Evolutionary conservation across 2,329 filamentous ascomycete genomes (phyloP).

Genomic region (Alternaria triticina): DNA sequence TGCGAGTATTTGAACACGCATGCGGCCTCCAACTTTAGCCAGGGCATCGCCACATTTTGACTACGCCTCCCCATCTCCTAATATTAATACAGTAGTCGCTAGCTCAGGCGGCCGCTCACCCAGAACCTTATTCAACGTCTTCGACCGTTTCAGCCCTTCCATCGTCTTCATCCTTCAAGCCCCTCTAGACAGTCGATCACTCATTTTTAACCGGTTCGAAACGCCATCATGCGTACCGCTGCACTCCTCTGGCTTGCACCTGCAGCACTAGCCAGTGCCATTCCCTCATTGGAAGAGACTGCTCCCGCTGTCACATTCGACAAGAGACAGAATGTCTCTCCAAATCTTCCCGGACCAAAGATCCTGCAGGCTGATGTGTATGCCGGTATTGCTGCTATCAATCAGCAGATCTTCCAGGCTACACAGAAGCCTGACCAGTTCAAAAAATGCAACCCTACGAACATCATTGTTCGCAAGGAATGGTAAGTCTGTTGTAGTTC

Average conservation of each 20-base stretch:
- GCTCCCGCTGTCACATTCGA: slow-evolving; percentile 18
- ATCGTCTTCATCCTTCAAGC: slow-evolving; percentile 9
- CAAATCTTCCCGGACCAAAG: slow-evolving; percentile 18
- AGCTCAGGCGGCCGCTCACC: slow-evolving; percentile 7
- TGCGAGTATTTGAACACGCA: slow-evolving; percentile 23
- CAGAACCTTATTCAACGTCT: slow-evolving; percentile 16
- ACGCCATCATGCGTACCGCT: slow-evolving; percentile 26
- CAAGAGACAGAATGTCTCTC: slow-evolving; percentile 20
- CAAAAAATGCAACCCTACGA: slow-evolving; percentile 47
- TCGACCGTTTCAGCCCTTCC: slow-evolving; percentile 4
- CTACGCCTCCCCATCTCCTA: slow-evolving; percentile 6
- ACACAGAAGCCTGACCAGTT: slow-evolving; percentile 25
- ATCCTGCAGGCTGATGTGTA: slow-evolving; percentile 29
- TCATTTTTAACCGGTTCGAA: slow-evolving; percentile 15
- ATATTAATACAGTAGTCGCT: slow-evolving; percentile 15
- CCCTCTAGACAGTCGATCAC: neutral
- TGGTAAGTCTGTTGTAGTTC: slow-evolving; percentile 41
- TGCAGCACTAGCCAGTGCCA: slow-evolving; percentile 21
- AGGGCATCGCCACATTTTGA: slow-evolving; percentile 17
- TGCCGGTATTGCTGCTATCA: slow-evolving; percentile 30
- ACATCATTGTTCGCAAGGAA: slow-evolving; percentile 51
- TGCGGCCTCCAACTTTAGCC: slow-evolving; percentile 7
- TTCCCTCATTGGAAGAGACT: slow-evolving; percentile 15
- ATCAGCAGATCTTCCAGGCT: slow-evolving; percentile 36
- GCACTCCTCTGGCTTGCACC: slow-evolving; percentile 25